Percentiles rank a stretch among this genome's conserved stretches.
These are phyloP conservation scores for Candida qinlingensis DNA, from an alignment of 805 yeast genomes.

Conservation along the genomic window DNA sequence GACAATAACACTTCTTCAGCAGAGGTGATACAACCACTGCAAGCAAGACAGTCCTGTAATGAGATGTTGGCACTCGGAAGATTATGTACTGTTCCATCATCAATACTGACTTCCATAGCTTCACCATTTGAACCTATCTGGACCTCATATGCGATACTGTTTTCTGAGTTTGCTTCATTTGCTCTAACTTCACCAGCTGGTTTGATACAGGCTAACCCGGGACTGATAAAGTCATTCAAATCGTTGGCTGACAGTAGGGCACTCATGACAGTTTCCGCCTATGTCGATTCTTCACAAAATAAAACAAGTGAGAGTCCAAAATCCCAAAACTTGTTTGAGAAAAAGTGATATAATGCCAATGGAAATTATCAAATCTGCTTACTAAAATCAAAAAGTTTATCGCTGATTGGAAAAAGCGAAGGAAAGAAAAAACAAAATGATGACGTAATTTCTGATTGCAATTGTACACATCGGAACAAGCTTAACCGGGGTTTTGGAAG, in stretches of 20 bases:
- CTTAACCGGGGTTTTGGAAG: not conserved
- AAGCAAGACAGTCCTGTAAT: constrained; percentile 89
- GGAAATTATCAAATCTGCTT: not conserved
- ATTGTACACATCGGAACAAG: not conserved
- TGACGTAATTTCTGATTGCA: not conserved
- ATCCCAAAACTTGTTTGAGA: too few species aligned
- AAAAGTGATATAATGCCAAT: too few species aligned
- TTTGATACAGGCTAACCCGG: constrained; percentile 92
- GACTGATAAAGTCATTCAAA: constrained; percentile 88
- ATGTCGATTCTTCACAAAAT: too few species aligned
- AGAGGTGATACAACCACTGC: constrained; percentile 95
- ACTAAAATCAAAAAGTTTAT: constrained; percentile 1
- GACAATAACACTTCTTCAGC: constrained; percentile 94
- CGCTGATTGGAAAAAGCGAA: not conserved
- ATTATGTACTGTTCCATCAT: constrained; percentile 38
- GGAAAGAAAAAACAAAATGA: not conserved
- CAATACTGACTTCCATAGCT: constrained; percentile 64
- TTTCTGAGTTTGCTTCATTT: constrained; percentile 12
- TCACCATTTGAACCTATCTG: constrained; percentile 54
- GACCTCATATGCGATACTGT: constrained; percentile 38
- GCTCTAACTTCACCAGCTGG: constrained; percentile 53
- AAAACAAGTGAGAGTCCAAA: too few species aligned
- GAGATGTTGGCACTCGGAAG: constrained; percentile 83
- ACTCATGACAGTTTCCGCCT: constrained; percentile 48
- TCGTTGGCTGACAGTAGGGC: constrained; percentile 86